Evolutionary conservation across 2,329 filamentous ascomycete species (phyloP).

Genomic region (Cyclaneusma minus): DNA sequence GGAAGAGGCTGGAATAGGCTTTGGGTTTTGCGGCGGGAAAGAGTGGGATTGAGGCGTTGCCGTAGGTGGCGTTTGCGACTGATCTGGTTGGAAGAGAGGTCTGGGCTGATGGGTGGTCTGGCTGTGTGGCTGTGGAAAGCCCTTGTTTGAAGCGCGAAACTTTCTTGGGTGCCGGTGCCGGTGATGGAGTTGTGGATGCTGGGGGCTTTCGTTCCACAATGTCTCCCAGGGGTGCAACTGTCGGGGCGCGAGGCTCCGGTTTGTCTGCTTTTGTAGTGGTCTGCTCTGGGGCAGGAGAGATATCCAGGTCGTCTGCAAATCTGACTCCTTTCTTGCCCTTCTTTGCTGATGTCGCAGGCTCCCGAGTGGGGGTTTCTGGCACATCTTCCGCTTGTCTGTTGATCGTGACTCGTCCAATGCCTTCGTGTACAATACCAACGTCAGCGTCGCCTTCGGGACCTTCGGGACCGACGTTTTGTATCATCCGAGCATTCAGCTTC

Average conservation of each 20-base stretch:
- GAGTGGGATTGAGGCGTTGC: conserved; percentile 7
- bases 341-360: conserved; percentile 7
- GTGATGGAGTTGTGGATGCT: conserved; percentile 4
- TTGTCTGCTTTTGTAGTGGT: conserved; percentile 6
- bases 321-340: conserved; percentile 52
- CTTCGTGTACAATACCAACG: conserved; percentile 27
- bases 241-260: conserved; percentile 4
- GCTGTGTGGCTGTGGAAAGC: conserved; percentile 11
- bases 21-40: conserved; percentile 10
- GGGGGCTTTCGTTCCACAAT: conserved; percentile 20
- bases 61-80: conserved; percentile 9
- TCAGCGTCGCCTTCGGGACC: conserved; percentile 15
- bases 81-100: conserved; percentile 7
- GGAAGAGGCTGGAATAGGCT: conserved; percentile 10
- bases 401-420: conserved; percentile 41
- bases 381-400: conserved; percentile 13
- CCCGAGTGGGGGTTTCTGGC: conserved; percentile 9
- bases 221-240: conserved; percentile 28
- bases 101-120: conserved; percentile 5
- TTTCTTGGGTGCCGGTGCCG: conserved; percentile 17
- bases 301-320: conserved; percentile 63
- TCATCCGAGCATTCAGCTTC: conserved; percentile 44
- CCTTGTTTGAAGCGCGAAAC: conserved; percentile 26
- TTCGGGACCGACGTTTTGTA: conserved; percentile 39
- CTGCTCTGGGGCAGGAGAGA: conserved; percentile 33